These are phyloP conservation scores for Fusarium poae DNA, from an alignment of 2,329 filamentous ascomycete species.

Conservation along the genomic window DNA sequence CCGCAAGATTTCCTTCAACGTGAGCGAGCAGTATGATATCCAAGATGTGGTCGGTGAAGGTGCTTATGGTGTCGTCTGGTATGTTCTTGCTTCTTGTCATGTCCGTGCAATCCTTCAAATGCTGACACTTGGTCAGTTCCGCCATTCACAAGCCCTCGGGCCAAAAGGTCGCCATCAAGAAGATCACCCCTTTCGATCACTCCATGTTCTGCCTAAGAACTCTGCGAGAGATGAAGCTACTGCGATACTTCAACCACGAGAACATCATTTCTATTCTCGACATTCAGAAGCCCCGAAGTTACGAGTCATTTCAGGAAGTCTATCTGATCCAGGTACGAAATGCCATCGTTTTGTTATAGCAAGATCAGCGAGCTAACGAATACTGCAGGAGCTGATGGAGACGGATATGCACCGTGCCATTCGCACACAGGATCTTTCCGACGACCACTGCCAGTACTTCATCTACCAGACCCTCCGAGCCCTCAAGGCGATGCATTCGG, in stretches of 20 bases:
- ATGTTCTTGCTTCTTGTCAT: slow-evolving; percentile 54
- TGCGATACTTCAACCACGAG: slow-evolving; percentile 99
- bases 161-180: slow-evolving; percentile 99
- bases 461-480: slow-evolving; percentile 99
- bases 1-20: slow-evolving; percentile 99
- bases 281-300: slow-evolving; percentile 97
- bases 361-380: slow-evolving; percentile 21
- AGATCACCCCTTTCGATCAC: slow-evolving; percentile 99
- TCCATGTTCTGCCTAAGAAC: slow-evolving; percentile 99
- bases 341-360: slow-evolving; percentile 5
- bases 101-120: background rate
- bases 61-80: slow-evolving; percentile 99
- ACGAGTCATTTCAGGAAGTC: slow-evolving; percentile 96
- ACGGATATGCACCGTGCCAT: slow-evolving; percentile 99
- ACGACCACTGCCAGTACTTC: slow-evolving; percentile 99
- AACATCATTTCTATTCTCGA: slow-evolving; percentile 99
- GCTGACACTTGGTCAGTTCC: slow-evolving; percentile 69
- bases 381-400: slow-evolving; percentile 90
- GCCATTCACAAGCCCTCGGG: slow-evolving; percentile 97
- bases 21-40: slow-evolving; percentile 99
- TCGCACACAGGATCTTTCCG: slow-evolving; percentile 96
- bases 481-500: slow-evolving; percentile 99
- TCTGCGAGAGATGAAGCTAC: slow-evolving; percentile 97
- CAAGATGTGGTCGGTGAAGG: slow-evolving; percentile 99
- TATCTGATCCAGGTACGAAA: slow-evolving; percentile 91